phyloP scores from a whole-genome alignment of 805 yeast genomes.

The Saccharomycopsis fodiens region DNA sequence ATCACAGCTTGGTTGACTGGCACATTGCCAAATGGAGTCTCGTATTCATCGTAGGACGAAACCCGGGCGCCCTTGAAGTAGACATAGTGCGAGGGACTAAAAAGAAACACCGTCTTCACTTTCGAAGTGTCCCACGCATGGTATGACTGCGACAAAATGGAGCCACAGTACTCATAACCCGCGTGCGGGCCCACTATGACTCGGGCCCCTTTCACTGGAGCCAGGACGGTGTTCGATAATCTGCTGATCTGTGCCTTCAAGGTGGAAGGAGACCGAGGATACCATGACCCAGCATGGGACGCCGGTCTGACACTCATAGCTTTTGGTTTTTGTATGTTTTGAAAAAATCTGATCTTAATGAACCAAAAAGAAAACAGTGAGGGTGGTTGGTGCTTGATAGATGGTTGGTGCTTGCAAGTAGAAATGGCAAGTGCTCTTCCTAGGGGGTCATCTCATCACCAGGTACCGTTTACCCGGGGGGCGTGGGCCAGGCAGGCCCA shows the following conservation, averaged over 20 bases:
- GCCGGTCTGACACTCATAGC: slow-evolving; percentile 45
- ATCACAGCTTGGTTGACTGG: slow-evolving; percentile 51
- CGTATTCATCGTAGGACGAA: slow-evolving; percentile 46
- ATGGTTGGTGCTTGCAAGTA: too few relatives aligned
- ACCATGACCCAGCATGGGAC: slow-evolving; percentile 92
- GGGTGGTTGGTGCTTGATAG: too few relatives aligned
- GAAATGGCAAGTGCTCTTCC: too few relatives aligned
- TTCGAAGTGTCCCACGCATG: slow-evolving; percentile 54
- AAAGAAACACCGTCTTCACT: slow-evolving; percentile 59
- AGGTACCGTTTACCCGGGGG: too few relatives aligned
- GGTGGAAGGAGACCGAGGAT: slow-evolving; percentile 37
- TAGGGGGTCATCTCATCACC: too few relatives aligned
- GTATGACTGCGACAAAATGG: slow-evolving; percentile 70
- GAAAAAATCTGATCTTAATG: too few relatives aligned
- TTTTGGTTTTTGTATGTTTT: too few relatives aligned
- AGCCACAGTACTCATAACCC: slow-evolving; percentile 80
- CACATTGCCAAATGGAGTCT: slow-evolving; percentile 78
- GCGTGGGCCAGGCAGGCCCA: too few relatives aligned
- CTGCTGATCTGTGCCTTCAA: slow-evolving; percentile 45
- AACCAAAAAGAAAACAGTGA: too few relatives aligned
- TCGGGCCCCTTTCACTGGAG: slow-evolving; percentile 35
- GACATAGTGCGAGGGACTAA: slow-evolving; percentile 93
- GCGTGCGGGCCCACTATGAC: slow-evolving; percentile 76
- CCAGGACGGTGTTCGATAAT: slow-evolving; percentile 24
- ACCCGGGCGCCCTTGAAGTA: slow-evolving; percentile 59